Base-by-base conservation (phyloP, 129 eudicot species). In the Flaveria brownii region DNA sequence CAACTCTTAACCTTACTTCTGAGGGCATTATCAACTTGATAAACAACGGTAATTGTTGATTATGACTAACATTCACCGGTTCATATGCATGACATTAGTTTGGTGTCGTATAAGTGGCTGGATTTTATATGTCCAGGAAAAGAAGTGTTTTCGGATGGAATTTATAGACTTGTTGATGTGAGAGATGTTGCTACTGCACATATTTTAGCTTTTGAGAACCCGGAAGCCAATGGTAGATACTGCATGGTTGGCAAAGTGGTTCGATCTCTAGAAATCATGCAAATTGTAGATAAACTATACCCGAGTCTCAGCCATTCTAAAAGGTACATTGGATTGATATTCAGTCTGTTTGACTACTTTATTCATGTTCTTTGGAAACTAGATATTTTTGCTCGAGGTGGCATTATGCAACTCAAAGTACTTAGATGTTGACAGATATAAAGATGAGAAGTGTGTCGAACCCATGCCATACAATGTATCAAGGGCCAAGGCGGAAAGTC, bases 161-260 rank as follows among this genome's bases (percentile, higher is more conserved):
- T 66, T 23, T 62, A 68, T 16, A 78, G 77, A 22, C 70, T 71
- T 77, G 88, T 87, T 61, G 86, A 87, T 82, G 85, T 87, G 18
- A 87, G 86, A 68, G 92, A 87, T 77, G 87, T 87, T 47, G 89
- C 80, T 1, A 33, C 5, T 18, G 92, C 82, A 55, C 92, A 85
- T 74, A 65, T 87, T 14, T 68, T 68, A 77, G 92, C 89, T 39
- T 82, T 82, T 79, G 88, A 87, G 82, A 69, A 64, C 55, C 82
- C 86, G 30, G 45, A 87, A 9, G 91, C 91, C 4, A 76, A 70
- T 42, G 85, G 86, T 28, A 84, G 88, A 78, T 84, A 82, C 82
- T 78, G 77, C 59, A 47, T 85, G 51, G 85, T 73, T 41, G 87
- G 70, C 56, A 71, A 13, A 26, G 81, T 77, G 54, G 47, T 72